Evolutionary conservation across 352 stramenopile genomes (phyloP).

Genomic region (Thraustochytrium sp.): DNA sequence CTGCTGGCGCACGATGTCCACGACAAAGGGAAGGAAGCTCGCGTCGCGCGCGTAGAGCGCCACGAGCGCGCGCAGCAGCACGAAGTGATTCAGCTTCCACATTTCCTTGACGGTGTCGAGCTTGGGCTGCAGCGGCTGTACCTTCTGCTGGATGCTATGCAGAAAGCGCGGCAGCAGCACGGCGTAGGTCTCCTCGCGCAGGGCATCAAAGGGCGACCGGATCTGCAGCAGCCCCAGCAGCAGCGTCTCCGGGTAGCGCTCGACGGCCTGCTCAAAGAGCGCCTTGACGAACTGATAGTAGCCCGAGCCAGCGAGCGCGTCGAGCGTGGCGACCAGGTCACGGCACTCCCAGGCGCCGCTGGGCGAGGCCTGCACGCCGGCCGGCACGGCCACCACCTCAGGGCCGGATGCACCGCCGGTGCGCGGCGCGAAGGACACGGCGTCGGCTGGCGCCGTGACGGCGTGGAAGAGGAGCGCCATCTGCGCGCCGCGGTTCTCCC

Average conservation of each 20-base stretch:
- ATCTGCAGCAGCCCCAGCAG: conserved; percentile 27
- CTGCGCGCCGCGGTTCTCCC: conserved; percentile 27
- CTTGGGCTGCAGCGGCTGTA: conserved; percentile 4
- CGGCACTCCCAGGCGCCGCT: conserved; percentile 36
- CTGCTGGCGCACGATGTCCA: conserved; percentile 36
- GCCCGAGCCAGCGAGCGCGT: conserved; percentile 1
- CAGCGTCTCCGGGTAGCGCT: conserved; percentile 30
- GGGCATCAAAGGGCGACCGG: not conserved
- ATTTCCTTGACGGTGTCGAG: conserved; percentile 17
- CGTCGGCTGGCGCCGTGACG: not conserved
- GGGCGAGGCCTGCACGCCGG: not conserved
- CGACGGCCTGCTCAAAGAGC: conserved; percentile 36
- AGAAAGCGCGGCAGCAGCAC: conserved; percentile 35
- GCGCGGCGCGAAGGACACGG: conserved; percentile 1
- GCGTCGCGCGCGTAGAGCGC: conserved; percentile 22
- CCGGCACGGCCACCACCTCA: not conserved
- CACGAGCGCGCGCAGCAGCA: conserved; percentile 28
- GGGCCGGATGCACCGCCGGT: too few relatives aligned
- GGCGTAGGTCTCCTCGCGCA: conserved; percentile 36
- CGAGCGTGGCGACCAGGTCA: conserved; percentile 15
- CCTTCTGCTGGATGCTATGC: conserved; percentile 11
- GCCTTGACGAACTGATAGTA: conserved; percentile 30
- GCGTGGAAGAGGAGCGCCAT: conserved; percentile 36
- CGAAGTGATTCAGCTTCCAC: conserved; percentile 26
- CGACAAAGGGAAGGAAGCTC: conserved; percentile 6